Conservation (phyloP, 176 grass and related monocot species). For the Aegilops tauschii region DNA sequence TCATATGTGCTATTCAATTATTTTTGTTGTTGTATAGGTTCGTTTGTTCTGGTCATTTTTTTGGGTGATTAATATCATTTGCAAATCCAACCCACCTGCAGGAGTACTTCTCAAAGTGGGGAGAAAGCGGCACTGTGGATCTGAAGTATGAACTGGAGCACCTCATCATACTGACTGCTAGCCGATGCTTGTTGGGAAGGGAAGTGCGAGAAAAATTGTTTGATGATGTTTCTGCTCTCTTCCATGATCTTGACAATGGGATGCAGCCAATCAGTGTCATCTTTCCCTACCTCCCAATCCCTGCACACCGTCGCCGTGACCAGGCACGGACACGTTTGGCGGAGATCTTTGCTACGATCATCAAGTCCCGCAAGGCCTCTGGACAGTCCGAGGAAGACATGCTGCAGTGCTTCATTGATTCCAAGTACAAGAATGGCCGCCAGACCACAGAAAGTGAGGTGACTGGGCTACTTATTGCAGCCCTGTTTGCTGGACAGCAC, state of each 20-base stretch:
- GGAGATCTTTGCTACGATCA: conserved; percentile 84
- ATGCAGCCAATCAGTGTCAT: conserved; percentile 92
- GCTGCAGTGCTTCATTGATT: conserved; percentile 98
- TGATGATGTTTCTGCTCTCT: conserved; percentile 93
- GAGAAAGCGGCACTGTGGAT: conserved; percentile 90
- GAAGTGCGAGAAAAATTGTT: conserved; percentile 97
- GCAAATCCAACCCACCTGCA: conserved; percentile 22
- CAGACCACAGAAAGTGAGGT: conserved; percentile 75
- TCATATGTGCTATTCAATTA: neutral
- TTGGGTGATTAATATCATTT: neutral
- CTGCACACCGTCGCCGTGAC: conserved; percentile 74
- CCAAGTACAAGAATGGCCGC: conserved; percentile 93
- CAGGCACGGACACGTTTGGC: conserved; percentile 71
- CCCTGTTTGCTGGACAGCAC: conserved; percentile 93
- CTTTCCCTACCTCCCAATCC: conserved; percentile 86
- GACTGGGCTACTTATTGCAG: conserved; percentile 86
- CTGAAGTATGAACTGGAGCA: conserved; percentile 94
- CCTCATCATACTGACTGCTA: conserved; percentile 96
- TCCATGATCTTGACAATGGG: conserved; percentile 96
- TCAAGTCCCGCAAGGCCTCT: conserved; percentile 80
- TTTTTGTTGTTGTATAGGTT: neutral
- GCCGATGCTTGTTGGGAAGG: conserved; percentile 84
- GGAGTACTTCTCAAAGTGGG: conserved; percentile 98
- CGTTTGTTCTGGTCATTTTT: neutral
- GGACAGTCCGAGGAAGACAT: conserved; percentile 84